Evolutionary conservation across 805 yeast species (phyloP), one percentile per base, ranked within the genome.

Genomic region (Vanderwaltozyma tropicalis): DNA sequence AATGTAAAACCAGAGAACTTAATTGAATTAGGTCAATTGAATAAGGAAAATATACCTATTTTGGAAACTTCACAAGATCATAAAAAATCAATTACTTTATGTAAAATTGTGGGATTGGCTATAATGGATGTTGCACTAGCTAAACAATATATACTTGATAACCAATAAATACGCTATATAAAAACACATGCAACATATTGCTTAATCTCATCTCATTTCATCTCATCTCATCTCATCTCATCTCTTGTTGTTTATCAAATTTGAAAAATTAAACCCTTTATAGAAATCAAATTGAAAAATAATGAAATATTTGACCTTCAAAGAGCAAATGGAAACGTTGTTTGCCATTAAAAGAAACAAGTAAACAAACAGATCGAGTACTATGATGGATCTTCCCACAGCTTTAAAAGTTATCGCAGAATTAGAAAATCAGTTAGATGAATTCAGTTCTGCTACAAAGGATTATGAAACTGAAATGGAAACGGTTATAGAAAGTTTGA

Each of bases 101-200:
- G 63, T 36, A 78, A 78, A 49, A 54, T 77, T 16, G 84, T 77
- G 6, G 84, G 85, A 0, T 55, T 77, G 28, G 71, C 80, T 36
- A 69, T 76, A 20, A 78, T 78, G 83, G 84, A 78, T 49, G 62
- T 76, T 4, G 36, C 44, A 14, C 9, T 41, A 7, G 35, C 44
- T 13, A 25, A 18, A 11, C 24, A 30, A 14, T 35, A 30, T 35
- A 25, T 35, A 15, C 17, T 22, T 9, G 32, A 28, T 11, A 24
- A 6, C 14, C 8, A 9, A 28, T 6, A 28, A 28, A n/a, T 7
- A 26, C 28, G 15, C 5, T n/a, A 6, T 7, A 26, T 5, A 22
- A 22, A 22, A 22, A 22, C 8, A 22, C 8, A 22, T 9, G 11
- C 8, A 22, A 22, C 8, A 9, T 9, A 9, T 22, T 22, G 11